Evolutionary conservation across 306 rosid genomes (phyloP).

Genomic region (Mimosa pudica): DNA sequence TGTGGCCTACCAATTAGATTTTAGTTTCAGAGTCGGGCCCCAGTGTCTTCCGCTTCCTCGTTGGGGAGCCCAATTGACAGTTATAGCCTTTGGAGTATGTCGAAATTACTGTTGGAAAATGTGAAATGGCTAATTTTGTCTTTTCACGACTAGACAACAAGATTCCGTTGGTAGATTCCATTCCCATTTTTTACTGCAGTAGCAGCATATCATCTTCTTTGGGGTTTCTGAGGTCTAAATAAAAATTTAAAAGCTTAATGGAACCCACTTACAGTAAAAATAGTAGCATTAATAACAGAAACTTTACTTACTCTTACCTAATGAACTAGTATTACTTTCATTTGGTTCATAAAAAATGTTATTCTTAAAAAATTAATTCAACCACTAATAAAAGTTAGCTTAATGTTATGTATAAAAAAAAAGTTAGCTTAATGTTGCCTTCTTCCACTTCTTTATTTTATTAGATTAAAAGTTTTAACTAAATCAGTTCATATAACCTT

Average conservation of each 20-base stretch:
- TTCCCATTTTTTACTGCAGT: not conserved
- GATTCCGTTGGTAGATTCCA: not conserved
- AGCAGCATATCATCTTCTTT: not conserved
- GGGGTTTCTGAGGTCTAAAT: not conserved
- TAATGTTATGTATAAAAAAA: not conserved
- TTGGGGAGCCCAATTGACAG: not conserved
- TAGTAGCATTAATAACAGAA: not conserved
- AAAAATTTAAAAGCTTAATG: not conserved
- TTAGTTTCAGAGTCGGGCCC: not conserved
- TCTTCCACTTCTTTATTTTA: no score
- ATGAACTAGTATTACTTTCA: not conserved
- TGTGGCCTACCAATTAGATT: slow-evolving; percentile 2
- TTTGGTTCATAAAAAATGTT: not conserved
- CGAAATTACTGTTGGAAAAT: not conserved
- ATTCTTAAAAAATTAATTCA: no score
- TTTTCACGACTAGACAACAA: not conserved
- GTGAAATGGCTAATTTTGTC: not conserved
- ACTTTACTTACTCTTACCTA: not conserved
- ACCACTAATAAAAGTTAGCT: not conserved
- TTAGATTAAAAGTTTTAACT: no score
- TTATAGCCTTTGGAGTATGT: not conserved
- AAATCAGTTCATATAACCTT: no score
- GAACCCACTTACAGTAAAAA: not conserved
- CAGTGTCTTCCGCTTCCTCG: not conserved
- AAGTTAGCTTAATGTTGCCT: not conserved